phyloP scores from a whole-genome alignment of 192 early-diverging fungal species.

The Rhizophagus sp. region DNA sequence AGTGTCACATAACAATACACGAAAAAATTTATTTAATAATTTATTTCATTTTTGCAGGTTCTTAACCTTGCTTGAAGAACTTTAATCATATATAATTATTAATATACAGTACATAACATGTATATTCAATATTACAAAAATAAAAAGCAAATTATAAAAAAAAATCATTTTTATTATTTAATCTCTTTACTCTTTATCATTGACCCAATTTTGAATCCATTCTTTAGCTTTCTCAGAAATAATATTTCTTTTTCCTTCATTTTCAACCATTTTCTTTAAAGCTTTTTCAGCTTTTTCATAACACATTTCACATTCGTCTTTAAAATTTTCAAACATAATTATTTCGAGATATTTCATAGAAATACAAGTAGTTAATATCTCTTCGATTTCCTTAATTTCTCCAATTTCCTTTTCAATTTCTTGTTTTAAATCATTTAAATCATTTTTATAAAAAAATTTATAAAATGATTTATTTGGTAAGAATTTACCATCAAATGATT shows the following conservation, averaged over 20 bases:
- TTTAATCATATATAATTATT: too few relatives aligned
- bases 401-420: neutral
- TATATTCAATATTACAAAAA: too few relatives aligned
- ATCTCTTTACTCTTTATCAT: neutral
- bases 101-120: too few relatives aligned
- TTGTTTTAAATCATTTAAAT: neutral
- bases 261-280: constrained; percentile 17
- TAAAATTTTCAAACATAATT: constrained; percentile 8
- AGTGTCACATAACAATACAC: too few relatives aligned
- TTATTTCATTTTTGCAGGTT: too few relatives aligned
- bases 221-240: neutral
- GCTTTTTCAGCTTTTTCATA: constrained; percentile 26
- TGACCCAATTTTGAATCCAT: constrained; percentile 5
- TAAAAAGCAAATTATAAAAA: too few relatives aligned
- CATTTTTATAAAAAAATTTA: constrained; percentile 5
- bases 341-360: constrained; percentile 8
- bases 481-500: constrained; percentile 29
- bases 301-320: constrained; percentile 22
- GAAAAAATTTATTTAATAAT: too few relatives aligned
- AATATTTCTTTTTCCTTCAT: neutral
- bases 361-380: neutral
- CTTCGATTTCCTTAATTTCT: neutral
- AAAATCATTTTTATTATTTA: neutral
- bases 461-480: neutral
- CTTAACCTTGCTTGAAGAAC: too few relatives aligned